Conservation (phyloP, 164 flowering plant species). For the Buxus sempervirens region DNA sequence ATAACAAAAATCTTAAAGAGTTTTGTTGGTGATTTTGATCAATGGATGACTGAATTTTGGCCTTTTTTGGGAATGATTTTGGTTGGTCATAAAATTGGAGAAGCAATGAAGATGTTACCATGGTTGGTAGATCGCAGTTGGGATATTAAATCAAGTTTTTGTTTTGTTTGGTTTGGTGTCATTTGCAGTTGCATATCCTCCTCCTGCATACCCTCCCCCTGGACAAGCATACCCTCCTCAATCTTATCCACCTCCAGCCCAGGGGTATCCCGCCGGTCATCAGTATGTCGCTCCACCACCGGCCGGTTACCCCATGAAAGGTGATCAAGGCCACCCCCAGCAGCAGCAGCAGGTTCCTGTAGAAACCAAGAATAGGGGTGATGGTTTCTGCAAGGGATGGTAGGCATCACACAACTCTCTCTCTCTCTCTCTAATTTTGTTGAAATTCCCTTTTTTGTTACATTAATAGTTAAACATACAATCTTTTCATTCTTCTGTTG, state of each 20-base stretch:
- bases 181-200: no score
- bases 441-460: not conserved
- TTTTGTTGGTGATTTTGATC: no score
- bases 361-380: slow-evolving; percentile 14
- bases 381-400: slow-evolving; percentile 21
- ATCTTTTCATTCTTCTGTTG: not conserved
- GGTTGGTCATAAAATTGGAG: no score
- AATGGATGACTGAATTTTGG: no score
- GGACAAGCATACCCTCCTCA: not conserved
- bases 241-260: not conserved
- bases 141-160: no score
- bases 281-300: slow-evolving; percentile 4
- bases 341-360: not conserved
- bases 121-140: no score
- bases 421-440: not conserved
- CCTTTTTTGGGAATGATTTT: no score
- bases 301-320: slow-evolving; percentile 7
- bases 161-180: no score
- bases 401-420: not conserved
- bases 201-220: no score
- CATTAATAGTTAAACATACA: no score
- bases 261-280: not conserved
- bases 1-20: no score
- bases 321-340: not conserved
- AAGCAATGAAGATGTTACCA: no score